These are phyloP conservation scores for Cyberlindnera euphorbiae DNA, from an alignment of 805 yeast species.

Conservation along the genomic window DNA sequence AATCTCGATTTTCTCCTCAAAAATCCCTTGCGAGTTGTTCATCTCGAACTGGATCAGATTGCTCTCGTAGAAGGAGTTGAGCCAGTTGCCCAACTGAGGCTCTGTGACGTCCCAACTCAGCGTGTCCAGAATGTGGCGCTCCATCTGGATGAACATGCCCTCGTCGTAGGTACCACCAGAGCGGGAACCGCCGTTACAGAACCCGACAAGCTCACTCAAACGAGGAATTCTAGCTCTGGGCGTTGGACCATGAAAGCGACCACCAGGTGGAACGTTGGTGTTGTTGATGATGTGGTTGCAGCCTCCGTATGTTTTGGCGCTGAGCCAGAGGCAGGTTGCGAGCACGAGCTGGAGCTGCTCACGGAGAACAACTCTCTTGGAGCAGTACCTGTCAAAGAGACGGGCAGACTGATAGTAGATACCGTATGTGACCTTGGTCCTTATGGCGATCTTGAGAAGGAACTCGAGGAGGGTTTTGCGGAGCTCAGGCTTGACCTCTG, in stretches of 20 bases:
- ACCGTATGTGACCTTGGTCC: slow-evolving; percentile 63
- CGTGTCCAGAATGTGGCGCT: slow-evolving; percentile 65
- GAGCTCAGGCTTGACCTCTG: slow-evolving; percentile 71
- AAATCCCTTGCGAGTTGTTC: slow-evolving; percentile 20
- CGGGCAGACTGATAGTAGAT: slow-evolving; percentile 64
- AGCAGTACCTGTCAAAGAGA: slow-evolving; percentile 86
- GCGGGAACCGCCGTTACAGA: slow-evolving; percentile 61
- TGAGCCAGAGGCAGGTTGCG: slow-evolving; percentile 89
- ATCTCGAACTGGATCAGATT: slow-evolving; percentile 36
- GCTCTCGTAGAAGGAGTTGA: slow-evolving; percentile 37
- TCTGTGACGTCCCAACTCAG: slow-evolving; percentile 70
- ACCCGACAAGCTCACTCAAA: slow-evolving; percentile 60
- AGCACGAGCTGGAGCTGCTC: slow-evolving; percentile 90
- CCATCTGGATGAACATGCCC: slow-evolving; percentile 83
- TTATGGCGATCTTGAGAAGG: slow-evolving; percentile 61
- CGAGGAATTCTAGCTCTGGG: slow-evolving; percentile 73
- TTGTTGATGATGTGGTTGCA: slow-evolving; percentile 61
- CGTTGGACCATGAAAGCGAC: slow-evolving; percentile 63
- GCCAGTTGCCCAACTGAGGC: slow-evolving; percentile 51
- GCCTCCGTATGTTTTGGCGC: slow-evolving; percentile 79
- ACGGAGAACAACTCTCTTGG: slow-evolving; percentile 75
- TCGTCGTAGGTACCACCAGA: slow-evolving; percentile 54
- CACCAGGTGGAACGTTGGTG: slow-evolving; percentile 46
- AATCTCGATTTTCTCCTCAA: slow-evolving; percentile 30
- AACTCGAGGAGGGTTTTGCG: slow-evolving; percentile 78